Conservation (phyloP, 1,139 yeast species). For the Saccharomyces hybrid region DNA sequence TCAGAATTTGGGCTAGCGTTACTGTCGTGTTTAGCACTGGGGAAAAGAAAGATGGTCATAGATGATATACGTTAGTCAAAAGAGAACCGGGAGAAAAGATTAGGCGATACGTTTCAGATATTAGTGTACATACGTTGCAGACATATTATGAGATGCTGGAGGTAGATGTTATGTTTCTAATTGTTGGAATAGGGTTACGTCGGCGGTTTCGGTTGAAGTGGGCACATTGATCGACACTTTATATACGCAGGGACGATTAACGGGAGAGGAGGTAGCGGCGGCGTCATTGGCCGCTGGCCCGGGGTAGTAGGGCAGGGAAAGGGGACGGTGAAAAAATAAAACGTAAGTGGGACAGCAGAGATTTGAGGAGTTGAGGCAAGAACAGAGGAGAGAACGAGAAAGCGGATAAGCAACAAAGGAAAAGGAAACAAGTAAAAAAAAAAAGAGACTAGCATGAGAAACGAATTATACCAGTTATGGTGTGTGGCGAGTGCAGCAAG, state of each 20-base stretch:
- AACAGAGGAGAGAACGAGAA: neutral
- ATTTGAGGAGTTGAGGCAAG: neutral
- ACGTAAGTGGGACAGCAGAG: neutral
- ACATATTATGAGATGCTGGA: neutral
- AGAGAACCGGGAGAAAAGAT: neutral
- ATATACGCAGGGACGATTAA: neutral
- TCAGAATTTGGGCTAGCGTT: neutral
- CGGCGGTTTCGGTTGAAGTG: neutral
- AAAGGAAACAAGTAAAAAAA: neutral
- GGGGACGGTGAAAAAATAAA: neutral
- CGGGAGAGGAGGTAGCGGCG: conserved; percentile 1
- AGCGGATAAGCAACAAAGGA: neutral
- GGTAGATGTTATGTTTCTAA: neutral
- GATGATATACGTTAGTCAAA: neutral
- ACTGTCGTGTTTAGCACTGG: conserved; percentile 1
- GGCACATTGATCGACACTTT: neutral
- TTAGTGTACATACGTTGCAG: neutral
- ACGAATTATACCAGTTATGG: neutral
- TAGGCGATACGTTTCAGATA: neutral
- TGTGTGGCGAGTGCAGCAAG: neutral
- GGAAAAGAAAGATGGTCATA: neutral
- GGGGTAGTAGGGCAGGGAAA: neutral
- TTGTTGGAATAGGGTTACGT: neutral
- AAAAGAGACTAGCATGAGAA: neutral
- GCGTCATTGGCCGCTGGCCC: conserved; percentile 1